Evolutionary conservation across 306 rosid genomes (phyloP), one percentile per base, ranked within the genome.

Genomic region (Cyamopsis tetragonoloba): DNA sequence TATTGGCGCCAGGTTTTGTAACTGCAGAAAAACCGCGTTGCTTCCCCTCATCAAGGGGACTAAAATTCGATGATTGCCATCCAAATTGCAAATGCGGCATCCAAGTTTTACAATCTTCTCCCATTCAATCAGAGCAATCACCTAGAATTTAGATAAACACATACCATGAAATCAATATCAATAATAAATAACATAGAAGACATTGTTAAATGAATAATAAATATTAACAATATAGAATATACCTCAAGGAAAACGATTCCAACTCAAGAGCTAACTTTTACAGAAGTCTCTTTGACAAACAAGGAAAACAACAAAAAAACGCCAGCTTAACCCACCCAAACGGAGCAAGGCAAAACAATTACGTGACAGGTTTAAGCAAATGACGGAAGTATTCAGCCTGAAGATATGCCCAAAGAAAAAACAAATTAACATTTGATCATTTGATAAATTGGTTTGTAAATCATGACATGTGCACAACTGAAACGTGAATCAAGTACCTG

Each of bases 361-460:
- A 91, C 98, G 98, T 91, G 13, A 91, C 95, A 71, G 98, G 98
- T 79, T 91, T 91, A 62, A 91, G 83, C 83, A 91, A 77, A 35
- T 91, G 98, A 76, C 98, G 98, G 62, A 91, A 91, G 68, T 91
- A 91, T 64, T 91, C 98, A 73, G 91, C 95, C 98, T 91, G 96
- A 0, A 68, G 64, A 82, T n/a, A 74, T 51, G 74, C 7, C 37
- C 49, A 64, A 48, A 22, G 72, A 41, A 8, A 14, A 61, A 9
- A 51, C 7, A 3, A 65, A 57, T 66, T 34, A 84, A 22, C 27
- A 72, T 13, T 10, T 56, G 42, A 32, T 14, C n/a, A n/a, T 24
- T 55, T n/a, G 15, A 19, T 39, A 47, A 34, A 18, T 19, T 50
- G 12, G 4, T 44, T 11, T 0, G 13, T 14, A 60, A 42, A 76